A percentile compares a stretch with the other conserved stretches of the same genome.
These are phyloP conservation scores for Stachybotrys chlorohalonatus DNA, from an alignment of 2,329 filamentous ascomycete genomes.

Conservation along the genomic window DNA sequence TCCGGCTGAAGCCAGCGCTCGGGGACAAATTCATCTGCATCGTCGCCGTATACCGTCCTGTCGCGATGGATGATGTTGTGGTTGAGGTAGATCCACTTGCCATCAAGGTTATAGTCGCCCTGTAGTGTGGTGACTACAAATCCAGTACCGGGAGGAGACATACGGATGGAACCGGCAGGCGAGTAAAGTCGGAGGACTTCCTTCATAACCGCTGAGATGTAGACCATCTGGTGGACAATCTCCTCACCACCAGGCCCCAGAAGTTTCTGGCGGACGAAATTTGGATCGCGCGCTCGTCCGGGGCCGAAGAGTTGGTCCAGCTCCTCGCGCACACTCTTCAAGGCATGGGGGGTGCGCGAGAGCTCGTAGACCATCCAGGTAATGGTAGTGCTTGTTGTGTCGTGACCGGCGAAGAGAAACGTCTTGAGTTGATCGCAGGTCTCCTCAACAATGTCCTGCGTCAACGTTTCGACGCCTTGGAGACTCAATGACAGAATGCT, in stretches of 20 bases:
- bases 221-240: slow-evolving; percentile 21
- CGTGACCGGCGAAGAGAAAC: slow-evolving; percentile 31
- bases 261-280: slow-evolving; percentile 14
- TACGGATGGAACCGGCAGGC: slow-evolving; percentile 18
- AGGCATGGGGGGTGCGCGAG: slow-evolving; percentile 17
- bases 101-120: slow-evolving; percentile 17
- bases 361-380: slow-evolving; percentile 28
- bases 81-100: slow-evolving; percentile 24
- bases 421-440: slow-evolving; percentile 27
- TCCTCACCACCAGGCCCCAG: slow-evolving; percentile 16
- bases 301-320: slow-evolving; percentile 24
- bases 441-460: slow-evolving; percentile 15
- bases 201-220: slow-evolving; percentile 27
- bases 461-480: slow-evolving; percentile 15
- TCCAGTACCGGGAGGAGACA: slow-evolving; percentile 10
- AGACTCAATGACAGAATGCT: slow-evolving; percentile 23
- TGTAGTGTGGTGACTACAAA: background rate
- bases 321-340: slow-evolving; percentile 20
- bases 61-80: slow-evolving; percentile 23
- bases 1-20: slow-evolving; percentile 23
- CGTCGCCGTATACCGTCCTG: slow-evolving; percentile 21
- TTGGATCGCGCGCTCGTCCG: slow-evolving; percentile 13
- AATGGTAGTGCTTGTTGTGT: slow-evolving; percentile 28
- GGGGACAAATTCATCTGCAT: slow-evolving; percentile 24
- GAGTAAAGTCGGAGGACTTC: slow-evolving; percentile 25